These are phyloP conservation scores for Viridothelium virens DNA, from an alignment of 495 filamentous ascomycete species.

Conservation along the genomic window DNA sequence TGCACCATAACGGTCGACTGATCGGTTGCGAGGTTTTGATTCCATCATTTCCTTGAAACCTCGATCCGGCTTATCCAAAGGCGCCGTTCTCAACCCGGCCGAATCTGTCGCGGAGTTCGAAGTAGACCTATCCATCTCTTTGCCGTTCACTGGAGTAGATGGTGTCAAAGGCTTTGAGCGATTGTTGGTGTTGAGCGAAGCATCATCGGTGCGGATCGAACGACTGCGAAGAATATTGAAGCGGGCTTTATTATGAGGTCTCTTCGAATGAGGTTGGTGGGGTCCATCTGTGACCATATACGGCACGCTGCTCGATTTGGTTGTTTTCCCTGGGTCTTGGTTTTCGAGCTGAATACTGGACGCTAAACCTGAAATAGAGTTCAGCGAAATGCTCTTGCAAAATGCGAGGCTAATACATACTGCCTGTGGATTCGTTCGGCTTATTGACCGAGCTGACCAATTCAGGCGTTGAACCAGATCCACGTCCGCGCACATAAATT, in stretches of 20 bases:
- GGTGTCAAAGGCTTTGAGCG: background rate
- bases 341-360: background rate
- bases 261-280: background rate
- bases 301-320: constrained; percentile 12
- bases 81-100: constrained; percentile 48
- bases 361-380: background rate
- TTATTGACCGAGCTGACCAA: background rate
- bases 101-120: background rate
- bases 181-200: constrained; percentile 37
- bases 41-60: constrained; percentile 57
- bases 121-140: background rate
- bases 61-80: constrained; percentile 51
- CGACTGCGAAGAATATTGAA: constrained; percentile 56
- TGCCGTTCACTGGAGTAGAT: constrained; percentile 15
- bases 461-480: constrained; percentile 39
- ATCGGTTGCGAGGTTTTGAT: constrained; percentile 52
- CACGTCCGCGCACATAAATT: background rate
- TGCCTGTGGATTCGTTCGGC: background rate
- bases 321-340: background rate
- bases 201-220: constrained; percentile 53
- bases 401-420: background rate
- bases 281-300: background rate
- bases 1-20: constrained; percentile 49
- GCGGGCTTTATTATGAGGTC: constrained; percentile 38
- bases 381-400: background rate